Conservation (phyloP, 2,329 filamentous ascomycete species). For the Alternaria brassicicola region DNA sequence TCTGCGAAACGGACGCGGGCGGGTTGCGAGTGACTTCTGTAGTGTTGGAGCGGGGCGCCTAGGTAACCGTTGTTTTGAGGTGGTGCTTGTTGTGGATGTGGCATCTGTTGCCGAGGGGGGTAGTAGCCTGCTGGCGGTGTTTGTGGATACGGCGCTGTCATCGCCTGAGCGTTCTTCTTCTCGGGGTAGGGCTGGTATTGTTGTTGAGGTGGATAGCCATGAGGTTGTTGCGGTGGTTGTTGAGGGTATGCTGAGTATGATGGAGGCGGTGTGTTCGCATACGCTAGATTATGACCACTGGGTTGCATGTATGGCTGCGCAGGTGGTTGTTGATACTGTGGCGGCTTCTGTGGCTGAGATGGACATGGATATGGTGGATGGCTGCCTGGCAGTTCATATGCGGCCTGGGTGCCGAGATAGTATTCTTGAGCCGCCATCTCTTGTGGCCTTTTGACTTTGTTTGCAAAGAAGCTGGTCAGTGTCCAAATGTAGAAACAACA, state of each 20-base stretch:
- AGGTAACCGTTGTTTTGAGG: slow-evolving; percentile 29
- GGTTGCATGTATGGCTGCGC: slow-evolving; percentile 17
- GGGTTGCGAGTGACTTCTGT: slow-evolving; percentile 42
- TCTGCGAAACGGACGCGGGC: slow-evolving; percentile 42
- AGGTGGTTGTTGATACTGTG: slow-evolving; percentile 24
- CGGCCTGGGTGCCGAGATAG: slow-evolving; percentile 34
- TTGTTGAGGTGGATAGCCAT: slow-evolving; percentile 26
- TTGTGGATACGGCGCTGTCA: slow-evolving; percentile 22
- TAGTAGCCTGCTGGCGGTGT: slow-evolving; percentile 27
- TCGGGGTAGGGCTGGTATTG: slow-evolving; percentile 9
- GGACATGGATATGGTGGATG: slow-evolving; percentile 21
- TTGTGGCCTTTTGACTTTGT: background rate
- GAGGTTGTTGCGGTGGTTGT: slow-evolving; percentile 27
- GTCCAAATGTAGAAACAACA: background rate
- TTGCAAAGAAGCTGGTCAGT: background rate
- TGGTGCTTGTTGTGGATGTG: slow-evolving; percentile 13
- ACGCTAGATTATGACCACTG: slow-evolving; percentile 16
- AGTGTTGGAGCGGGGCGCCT: slow-evolving; percentile 33
- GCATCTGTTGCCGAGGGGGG: slow-evolving; percentile 9
- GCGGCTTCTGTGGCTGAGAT: slow-evolving; percentile 18
- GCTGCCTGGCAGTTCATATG: slow-evolving; percentile 29
- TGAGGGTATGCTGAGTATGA: slow-evolving; percentile 27
- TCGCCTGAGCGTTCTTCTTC: slow-evolving; percentile 11
- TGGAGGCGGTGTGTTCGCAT: slow-evolving; percentile 15
- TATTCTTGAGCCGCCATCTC: slow-evolving; percentile 46